These are phyloP conservation scores for Caryopteris hybrid DNA, from an alignment of 305 asterid species.

Conservation along the genomic window DNA sequence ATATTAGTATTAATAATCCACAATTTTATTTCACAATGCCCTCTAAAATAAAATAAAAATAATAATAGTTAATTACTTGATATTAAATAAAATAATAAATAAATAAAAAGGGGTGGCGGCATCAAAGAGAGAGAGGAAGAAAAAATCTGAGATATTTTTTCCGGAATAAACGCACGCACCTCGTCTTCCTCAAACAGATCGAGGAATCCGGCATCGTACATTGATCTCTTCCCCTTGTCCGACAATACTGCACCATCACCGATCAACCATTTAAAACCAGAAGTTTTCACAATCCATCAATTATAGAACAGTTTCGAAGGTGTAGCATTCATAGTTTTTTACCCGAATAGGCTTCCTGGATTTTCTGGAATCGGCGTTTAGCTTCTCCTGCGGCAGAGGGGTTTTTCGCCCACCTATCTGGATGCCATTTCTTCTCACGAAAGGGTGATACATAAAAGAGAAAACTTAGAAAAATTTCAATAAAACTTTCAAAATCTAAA, in stretches of 20 bases:
- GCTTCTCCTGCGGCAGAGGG: conserved; percentile 78
- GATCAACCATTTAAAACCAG: not conserved
- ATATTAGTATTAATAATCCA: too few species aligned
- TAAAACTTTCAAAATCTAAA: not conserved
- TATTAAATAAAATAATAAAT: not conserved
- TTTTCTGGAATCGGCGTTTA: conserved; percentile 70
- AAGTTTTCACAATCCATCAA: not conserved
- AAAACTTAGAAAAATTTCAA: not conserved
- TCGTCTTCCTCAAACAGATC: conserved; percentile 79
- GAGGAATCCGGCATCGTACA: conserved; percentile 90
- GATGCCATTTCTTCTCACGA: conserved; percentile 73
- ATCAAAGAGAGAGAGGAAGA: not conserved
- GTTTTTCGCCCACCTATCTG: conserved; percentile 73
- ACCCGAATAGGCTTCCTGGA: conserved; percentile 90
- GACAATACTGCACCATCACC: conserved; percentile 55
- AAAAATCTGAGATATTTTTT: conserved; percentile 18
- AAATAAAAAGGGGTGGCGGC: conserved; percentile 12
- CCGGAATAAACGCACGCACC: conserved; percentile 40
- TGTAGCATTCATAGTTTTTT: not conserved
- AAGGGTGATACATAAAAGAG: not conserved
- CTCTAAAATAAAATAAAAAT: too few species aligned
- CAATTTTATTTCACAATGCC: too few species aligned
- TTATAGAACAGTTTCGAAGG: too few species aligned
- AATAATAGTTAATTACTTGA: too few species aligned
- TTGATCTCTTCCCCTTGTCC: conserved; percentile 77